Base-by-base conservation (phyloP, 352 stramenopile species). In the Phytophthora idaei region DNA sequence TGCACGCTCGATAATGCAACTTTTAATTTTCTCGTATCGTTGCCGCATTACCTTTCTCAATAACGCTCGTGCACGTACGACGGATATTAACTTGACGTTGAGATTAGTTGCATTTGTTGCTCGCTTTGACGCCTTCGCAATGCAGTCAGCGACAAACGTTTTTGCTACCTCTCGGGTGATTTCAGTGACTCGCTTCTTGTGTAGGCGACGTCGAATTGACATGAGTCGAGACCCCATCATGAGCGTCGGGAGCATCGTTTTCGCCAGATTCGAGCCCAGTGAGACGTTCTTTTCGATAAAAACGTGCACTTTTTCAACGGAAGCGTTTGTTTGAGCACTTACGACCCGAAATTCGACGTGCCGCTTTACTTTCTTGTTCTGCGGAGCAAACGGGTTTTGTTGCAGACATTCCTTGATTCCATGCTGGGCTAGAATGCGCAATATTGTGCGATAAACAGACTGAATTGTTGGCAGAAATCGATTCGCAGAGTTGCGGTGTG, bases 331-430 rank as follows among this genome's bases (percentile, higher is more conserved):
- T 7, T 86, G 69, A n/a, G 88, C 81, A 31, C 80, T 80, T 2
- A 89, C 68, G 14, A 90, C 72, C 4, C 73, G 67, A 51, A 90
- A 82, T 1, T 78, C 73, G 4, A 91, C 79, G 2, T 74, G 56
- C 1, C 81, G 69, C 50, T 89, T 90, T 29, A 67, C 28, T 28
- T 76, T 73, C 41, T 84, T 82, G 7, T 81, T 73, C 9, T 79
- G 67, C 4, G 73, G 54, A 10, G 74, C 68, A 28, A 90, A 90
- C 3, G 81, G 79, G 31, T 90, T 89, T 49, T 88, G 76, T 37
- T 91, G 80, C 5, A 91, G 57, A 32, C 83, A 89, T 59, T 91
- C 83, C 32, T 89, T 88, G 39, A 90, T 85, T 3, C 80, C 80
- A 45, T 87, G 62, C 8, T 86, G 71, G 17, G 76, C 45, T 12